Evolutionary conservation across 768 basidiomycete genomes (phyloP).

Genomic region (Chalciporus sphaerocephalus): DNA sequence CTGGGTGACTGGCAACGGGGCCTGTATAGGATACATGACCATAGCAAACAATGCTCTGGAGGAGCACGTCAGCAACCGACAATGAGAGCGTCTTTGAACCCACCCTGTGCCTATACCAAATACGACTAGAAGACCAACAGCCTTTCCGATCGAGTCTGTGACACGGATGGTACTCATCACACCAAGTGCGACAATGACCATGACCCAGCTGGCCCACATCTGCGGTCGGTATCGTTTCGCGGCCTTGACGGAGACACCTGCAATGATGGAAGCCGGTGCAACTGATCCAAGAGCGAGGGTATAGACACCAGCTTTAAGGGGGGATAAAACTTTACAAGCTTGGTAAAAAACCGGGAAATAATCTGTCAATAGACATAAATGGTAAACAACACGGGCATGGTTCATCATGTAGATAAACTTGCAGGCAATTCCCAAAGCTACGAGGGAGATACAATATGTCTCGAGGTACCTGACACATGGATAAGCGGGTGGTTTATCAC

Average conservation of each 20-base stretch:
- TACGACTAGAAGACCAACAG: too few relatives aligned
- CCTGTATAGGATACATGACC: slow-evolving; percentile 31
- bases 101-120: slow-evolving; percentile 18
- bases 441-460: slow-evolving; percentile 25
- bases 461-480: slow-evolving; percentile 30
- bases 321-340: too few relatives aligned
- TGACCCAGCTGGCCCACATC: slow-evolving; percentile 35
- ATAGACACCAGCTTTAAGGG: too few relatives aligned
- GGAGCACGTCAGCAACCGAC: too few relatives aligned
- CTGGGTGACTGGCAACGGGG: slow-evolving; percentile 29
- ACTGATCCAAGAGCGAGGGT: too few relatives aligned
- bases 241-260: slow-evolving; percentile 35
- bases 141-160: slow-evolving; percentile 22
- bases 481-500: too few relatives aligned
- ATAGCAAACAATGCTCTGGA: slow-evolving; percentile 11
- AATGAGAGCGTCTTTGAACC: too few relatives aligned
- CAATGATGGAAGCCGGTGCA: slow-evolving; percentile 37
- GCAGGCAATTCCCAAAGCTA: slow-evolving; percentile 22
- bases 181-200: slow-evolving; percentile 33
- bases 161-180: slow-evolving; percentile 29
- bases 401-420: slow-evolving; percentile 5
- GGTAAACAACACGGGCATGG: too few relatives aligned
- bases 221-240: slow-evolving; percentile 36
- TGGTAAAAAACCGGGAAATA: slow-evolving; percentile 39
- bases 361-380: slow-evolving; percentile 24